phyloP scores from a whole-genome alignment of 345 rosid genomes.

The Eucalyptus pauciflora region DNA sequence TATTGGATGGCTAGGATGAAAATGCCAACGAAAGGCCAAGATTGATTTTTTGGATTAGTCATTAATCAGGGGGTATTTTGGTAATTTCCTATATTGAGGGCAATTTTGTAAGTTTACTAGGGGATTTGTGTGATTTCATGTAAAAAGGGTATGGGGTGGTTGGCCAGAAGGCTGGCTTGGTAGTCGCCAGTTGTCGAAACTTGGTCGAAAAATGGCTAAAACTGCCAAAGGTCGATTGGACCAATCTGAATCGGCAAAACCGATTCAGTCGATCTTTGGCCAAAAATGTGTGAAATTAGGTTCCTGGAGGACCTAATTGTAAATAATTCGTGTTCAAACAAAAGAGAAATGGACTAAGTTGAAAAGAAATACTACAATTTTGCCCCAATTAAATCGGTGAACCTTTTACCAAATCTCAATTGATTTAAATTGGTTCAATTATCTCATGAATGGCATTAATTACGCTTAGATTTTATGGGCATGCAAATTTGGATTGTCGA shows the following conservation, averaged over 20 bases:
- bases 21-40: too few species aligned
- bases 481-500: neutral
- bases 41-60: neutral
- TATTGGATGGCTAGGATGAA: neutral
- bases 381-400: neutral
- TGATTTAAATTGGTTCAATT: neutral
- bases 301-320: too few species aligned
- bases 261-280: neutral
- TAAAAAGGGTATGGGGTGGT: neutral
- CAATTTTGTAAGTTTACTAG: neutral
- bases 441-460: neutral
- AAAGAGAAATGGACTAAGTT: neutral
- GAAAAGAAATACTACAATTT: too few species aligned
- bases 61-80: neutral
- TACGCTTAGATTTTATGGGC: neutral
- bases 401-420: neutral
- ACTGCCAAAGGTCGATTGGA: neutral
- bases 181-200: accelerated
- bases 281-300: neutral
- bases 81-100: neutral
- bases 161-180: too few species aligned
- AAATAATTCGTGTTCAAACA: neutral
- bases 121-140: neutral
- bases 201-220: neutral
- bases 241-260: too few species aligned